phyloP scores from a whole-genome alignment of 148 eudicot species.

The Rhododendron griersonianum region DNA sequence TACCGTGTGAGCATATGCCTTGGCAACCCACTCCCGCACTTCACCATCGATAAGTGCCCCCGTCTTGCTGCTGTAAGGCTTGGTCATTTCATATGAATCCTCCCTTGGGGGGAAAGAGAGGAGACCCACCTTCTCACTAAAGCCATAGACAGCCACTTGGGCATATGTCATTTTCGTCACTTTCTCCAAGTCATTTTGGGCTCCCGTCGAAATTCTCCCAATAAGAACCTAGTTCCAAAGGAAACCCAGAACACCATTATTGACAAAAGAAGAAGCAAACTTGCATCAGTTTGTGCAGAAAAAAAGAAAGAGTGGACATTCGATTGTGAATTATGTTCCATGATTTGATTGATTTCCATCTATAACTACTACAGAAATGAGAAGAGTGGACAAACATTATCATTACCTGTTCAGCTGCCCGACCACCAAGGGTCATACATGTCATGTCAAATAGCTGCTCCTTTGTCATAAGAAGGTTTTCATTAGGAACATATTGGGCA shows the following conservation, averaged over 20 bases:
- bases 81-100: conserved; percentile 59
- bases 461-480: conserved; percentile 90
- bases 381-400: background rate
- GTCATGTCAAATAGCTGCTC: conserved; percentile 94
- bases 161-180: conserved; percentile 93
- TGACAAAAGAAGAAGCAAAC: background rate
- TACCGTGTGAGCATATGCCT: conserved; percentile 64
- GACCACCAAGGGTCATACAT: conserved; percentile 95
- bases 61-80: conserved; percentile 87
- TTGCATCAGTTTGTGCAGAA: background rate
- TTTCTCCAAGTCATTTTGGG: conserved; percentile 86
- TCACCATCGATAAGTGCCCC: conserved; percentile 74
- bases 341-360: background rate
- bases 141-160: conserved; percentile 85
- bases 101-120: conserved; percentile 80
- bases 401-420: conserved; percentile 86
- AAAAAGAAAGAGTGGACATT: background rate
- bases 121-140: conserved; percentile 87
- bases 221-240: conserved; percentile 52
- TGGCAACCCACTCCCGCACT: conserved; percentile 79
- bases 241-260: background rate
- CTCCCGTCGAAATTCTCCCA: conserved; percentile 88
- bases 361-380: background rate
- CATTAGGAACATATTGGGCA: conserved; percentile 88
- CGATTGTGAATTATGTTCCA: background rate